These are phyloP conservation scores for Isatis tinctoria DNA, from an alignment of 345 rosid genomes.

Conservation along the genomic window DNA sequence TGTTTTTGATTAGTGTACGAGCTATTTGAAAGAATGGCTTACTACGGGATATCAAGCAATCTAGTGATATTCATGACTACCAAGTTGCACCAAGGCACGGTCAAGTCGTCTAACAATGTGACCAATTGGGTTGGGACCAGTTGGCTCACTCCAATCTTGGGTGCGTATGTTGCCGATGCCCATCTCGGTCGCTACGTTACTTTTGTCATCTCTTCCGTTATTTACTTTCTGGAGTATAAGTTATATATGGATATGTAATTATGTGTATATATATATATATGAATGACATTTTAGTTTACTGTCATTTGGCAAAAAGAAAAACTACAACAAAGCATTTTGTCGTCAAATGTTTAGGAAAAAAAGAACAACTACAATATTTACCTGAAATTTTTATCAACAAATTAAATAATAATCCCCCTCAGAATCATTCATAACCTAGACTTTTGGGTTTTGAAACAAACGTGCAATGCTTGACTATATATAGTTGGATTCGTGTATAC, in stretches of 20 bases:
- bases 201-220: constrained; percentile 44
- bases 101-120: constrained; percentile 76
- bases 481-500: not conserved
- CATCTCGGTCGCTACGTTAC: constrained; percentile 88
- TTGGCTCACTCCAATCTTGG: constrained; percentile 80
- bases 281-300: too few species aligned
- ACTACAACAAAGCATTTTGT: too few species aligned
- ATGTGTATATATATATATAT: too few species aligned
- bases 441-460: not conserved
- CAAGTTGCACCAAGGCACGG: constrained; percentile 80
- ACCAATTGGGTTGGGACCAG: constrained; percentile 93
- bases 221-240: constrained; percentile 47
- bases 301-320: too few species aligned
- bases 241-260: not conserved
- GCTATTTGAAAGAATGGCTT: constrained; percentile 89
- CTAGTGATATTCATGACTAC: constrained; percentile 70
- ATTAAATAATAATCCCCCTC: not conserved
- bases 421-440: not conserved
- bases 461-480: not conserved
- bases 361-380: not conserved
- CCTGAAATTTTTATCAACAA: not conserved
- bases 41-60: constrained; percentile 78
- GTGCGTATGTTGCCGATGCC: constrained; percentile 87
- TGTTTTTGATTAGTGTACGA: constrained; percentile 48
- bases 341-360: too few species aligned